Evolutionary conservation across 257 asterid species (phyloP).

Genomic region (Capsicum baccatum): DNA sequence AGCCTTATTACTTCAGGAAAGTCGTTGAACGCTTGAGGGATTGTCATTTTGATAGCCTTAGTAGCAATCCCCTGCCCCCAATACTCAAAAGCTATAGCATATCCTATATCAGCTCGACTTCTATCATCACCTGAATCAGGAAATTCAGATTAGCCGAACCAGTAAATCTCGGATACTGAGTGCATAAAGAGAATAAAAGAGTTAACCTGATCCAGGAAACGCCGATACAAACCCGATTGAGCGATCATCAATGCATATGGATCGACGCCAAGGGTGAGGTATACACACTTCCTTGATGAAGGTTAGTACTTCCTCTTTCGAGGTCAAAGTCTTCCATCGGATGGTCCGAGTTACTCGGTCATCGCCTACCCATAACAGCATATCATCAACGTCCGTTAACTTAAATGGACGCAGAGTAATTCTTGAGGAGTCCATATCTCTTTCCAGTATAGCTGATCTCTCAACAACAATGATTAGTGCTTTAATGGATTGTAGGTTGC

Average conservation of each 20-base stretch:
- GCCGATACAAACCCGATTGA: slow-evolving; percentile 45
- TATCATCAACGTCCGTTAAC: slow-evolving; percentile 46
- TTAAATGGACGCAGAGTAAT: slow-evolving; percentile 49
- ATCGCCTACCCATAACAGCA: slow-evolving; percentile 60
- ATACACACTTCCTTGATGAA: slow-evolving; percentile 53
- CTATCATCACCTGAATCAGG: slow-evolving; percentile 36
- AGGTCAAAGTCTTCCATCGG: slow-evolving; percentile 48
- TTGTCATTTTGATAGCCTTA: slow-evolving; percentile 44
- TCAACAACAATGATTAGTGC: background rate
- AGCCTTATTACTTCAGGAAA: slow-evolving; percentile 46
- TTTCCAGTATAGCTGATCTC: background rate
- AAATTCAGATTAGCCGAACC: background rate
- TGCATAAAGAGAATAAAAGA: background rate
- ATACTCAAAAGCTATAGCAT: slow-evolving; percentile 44
- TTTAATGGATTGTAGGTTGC: background rate
- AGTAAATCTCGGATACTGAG: background rate
- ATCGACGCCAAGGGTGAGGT: slow-evolving; percentile 53
- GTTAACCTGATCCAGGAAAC: slow-evolving; percentile 41
- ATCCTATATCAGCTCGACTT: slow-evolving; percentile 49
- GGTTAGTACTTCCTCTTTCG: slow-evolving; percentile 48
- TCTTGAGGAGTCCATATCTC: slow-evolving; percentile 43
- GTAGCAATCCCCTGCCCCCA: slow-evolving; percentile 59
- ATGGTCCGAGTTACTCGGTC: slow-evolving; percentile 47
- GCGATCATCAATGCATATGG: slow-evolving; percentile 50
- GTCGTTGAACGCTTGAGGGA: slow-evolving; percentile 42